Base-by-base conservation (phyloP, 1,139 yeast species). In the Nakaseomyces delphensis region DNA sequence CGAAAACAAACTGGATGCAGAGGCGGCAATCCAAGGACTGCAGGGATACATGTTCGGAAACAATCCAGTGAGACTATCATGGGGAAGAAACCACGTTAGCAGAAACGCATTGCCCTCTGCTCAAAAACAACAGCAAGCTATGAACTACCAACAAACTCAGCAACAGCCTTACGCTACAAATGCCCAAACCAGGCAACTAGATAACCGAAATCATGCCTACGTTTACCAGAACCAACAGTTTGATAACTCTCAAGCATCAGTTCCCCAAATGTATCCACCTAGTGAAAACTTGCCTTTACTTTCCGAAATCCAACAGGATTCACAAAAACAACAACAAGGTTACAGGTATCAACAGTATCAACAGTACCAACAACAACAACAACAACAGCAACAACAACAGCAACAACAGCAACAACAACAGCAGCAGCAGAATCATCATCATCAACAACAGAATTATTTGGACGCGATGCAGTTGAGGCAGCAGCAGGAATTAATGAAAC, bases 1-100 rank as follows among this genome's bases (percentile, higher is more conserved):
- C 59, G 73, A 79, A 23, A 74, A 77, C 33, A 72, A 94, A 45
- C 81, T 79, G 49, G 83, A 86, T 50, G 96, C 96, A 0, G 96
- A 87, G 62, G 79, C 79, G 40, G 95, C 96, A 11, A 86, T 87
- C 51, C 76, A 82, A 36, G 84, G 84, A 42, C 83, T 89, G 95
- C 95, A 87, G 65, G 96, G 96, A 3, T 87, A 80, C 57, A 79
- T 87, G 29, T 81, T 89, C 55, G 93, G 87, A 10, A 93, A 89
- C 42, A 80, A 84, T 42, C 73, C 96, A 43, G 83, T 87, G 23
- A 70, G 96, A 51, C 69, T 87, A 47, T 80, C 94, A 42, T 87
- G 96, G 96, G 97, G 96, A 39, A 73, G 94, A 55, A 46, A 39
- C 43, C 57, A 38, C 42, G 18, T 33, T 4, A 19, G 11, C 3